Evolutionary conservation across 495 filamentous ascomycete genomes (phyloP).

Genomic region (Tuber brumale): DNA sequence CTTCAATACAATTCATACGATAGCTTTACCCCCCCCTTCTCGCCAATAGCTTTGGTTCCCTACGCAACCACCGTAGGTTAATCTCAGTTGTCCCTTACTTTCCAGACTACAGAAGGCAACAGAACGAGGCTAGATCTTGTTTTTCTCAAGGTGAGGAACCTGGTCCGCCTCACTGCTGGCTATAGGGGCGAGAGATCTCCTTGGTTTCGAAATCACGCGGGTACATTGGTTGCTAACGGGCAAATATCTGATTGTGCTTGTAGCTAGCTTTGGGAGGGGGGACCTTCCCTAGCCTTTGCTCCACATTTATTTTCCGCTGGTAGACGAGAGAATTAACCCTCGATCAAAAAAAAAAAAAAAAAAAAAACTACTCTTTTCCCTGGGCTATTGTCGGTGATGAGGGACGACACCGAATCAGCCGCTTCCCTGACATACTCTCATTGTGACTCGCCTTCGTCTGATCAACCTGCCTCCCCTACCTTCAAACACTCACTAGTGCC

Average conservation of each 20-base stretch:
- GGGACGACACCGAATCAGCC: constrained; percentile 1
- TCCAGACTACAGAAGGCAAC: neutral
- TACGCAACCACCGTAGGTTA: neutral
- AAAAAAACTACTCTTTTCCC: neutral
- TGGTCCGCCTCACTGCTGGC: neutral
- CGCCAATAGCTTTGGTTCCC: neutral
- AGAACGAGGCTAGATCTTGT: neutral
- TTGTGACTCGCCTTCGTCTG: constrained; percentile 25
- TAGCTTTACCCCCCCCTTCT: neutral
- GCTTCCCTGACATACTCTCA: neutral
- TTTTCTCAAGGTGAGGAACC: neutral
- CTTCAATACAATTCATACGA: constrained; percentile 1
- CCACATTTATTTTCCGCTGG: neutral
- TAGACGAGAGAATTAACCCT: neutral
- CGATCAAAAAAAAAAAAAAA: neutral
- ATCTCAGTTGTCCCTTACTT: neutral
- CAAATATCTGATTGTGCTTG: constrained; percentile 4
- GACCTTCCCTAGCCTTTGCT: neutral
- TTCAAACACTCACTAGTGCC: constrained; percentile 25
- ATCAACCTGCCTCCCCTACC: constrained; percentile 26
- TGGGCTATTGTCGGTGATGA: constrained; percentile 1
- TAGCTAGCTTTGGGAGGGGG: neutral
- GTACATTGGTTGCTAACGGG: neutral
- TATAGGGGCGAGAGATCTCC: neutral
- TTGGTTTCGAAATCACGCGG: neutral